Conservation (phyloP, 2,329 filamentous ascomycete species). For the Pyrenochaeta sp. region DNA sequence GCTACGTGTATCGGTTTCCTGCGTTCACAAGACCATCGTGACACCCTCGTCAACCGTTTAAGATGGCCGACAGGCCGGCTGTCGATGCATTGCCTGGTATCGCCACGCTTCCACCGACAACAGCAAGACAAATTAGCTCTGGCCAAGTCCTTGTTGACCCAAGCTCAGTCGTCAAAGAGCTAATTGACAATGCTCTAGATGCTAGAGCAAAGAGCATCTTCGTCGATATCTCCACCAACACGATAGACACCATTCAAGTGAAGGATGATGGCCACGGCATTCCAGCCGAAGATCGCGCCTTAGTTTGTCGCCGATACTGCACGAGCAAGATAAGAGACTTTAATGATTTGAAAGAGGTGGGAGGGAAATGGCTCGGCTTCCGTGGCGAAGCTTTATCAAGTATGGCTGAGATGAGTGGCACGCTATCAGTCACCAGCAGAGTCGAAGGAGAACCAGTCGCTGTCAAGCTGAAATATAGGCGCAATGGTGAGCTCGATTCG, state of each 20-base stretch:
- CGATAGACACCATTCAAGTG: conserved; percentile 73
- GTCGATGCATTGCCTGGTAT: conserved; percentile 38
- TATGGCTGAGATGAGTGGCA: conserved; percentile 66
- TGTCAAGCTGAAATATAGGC: conserved; percentile 59
- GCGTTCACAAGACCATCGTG: not conserved
- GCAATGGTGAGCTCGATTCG: conserved; percentile 60
- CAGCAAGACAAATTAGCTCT: conserved; percentile 67
- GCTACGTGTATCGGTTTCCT: not conserved
- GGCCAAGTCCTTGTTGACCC: conserved; percentile 68
- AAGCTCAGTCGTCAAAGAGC: conserved; percentile 73
- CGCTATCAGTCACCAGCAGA: conserved; percentile 69
- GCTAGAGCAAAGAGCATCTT: conserved; percentile 72
- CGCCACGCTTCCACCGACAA: conserved; percentile 51
- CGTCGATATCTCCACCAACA: conserved; percentile 70
- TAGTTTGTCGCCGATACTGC: conserved; percentile 71
- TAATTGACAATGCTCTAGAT: conserved; percentile 80
- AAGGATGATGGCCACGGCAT: conserved; percentile 75
- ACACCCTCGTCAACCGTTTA: not conserved
- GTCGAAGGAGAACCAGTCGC: conserved; percentile 69
- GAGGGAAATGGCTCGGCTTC: conserved; percentile 73
- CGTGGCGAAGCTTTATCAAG: conserved; percentile 77
- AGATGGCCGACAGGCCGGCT: conserved; percentile 21
- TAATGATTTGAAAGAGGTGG: conserved; percentile 66
- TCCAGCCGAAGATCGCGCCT: conserved; percentile 65
- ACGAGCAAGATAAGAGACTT: conserved; percentile 77